Conservation (phyloP, 352 stramenopile species). For the Pythium brachiatum region DNA sequence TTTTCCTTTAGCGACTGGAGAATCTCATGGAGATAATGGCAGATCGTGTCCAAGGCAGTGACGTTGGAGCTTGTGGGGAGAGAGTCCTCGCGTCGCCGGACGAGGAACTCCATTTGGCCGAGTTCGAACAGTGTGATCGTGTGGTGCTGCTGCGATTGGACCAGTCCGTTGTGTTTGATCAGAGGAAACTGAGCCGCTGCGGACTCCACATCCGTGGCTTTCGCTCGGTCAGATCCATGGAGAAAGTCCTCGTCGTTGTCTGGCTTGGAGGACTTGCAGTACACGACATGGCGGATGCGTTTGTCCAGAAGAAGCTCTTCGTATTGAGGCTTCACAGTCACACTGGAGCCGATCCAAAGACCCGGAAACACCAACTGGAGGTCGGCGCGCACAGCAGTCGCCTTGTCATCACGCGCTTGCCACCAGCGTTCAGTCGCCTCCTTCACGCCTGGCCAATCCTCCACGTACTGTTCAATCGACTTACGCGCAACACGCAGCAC, state of each 20-base stretch:
- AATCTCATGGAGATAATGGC: slow-evolving; percentile 3
- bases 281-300: slow-evolving; percentile 24
- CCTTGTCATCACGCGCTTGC: slow-evolving; percentile 10
- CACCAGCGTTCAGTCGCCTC: slow-evolving; percentile 16
- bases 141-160: not conserved
- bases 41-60: not conserved
- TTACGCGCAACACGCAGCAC: slow-evolving; percentile 7
- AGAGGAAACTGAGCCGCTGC: not conserved
- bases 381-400: slow-evolving; percentile 24
- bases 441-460: slow-evolving; percentile 7
- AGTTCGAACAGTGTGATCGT: slow-evolving; percentile 17
- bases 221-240: slow-evolving; percentile 2
- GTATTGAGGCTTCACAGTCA: slow-evolving; percentile 22
- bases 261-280: slow-evolving; percentile 7
- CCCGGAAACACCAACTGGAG: slow-evolving; percentile 35
- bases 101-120: slow-evolving; percentile 20
- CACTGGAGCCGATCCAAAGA: slow-evolving; percentile 34
- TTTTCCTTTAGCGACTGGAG: not conserved
- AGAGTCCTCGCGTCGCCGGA: slow-evolving; percentile 13
- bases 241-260: slow-evolving; percentile 21
- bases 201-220: not conserved
- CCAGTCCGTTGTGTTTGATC: not conserved
- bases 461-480: slow-evolving; percentile 14
- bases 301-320: slow-evolving; percentile 7
- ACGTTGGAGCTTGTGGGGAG: not conserved